These are phyloP conservation scores for Lolium multiflorum DNA, from an alignment of 176 grass and related monocot genomes.

Conservation along the genomic window DNA sequence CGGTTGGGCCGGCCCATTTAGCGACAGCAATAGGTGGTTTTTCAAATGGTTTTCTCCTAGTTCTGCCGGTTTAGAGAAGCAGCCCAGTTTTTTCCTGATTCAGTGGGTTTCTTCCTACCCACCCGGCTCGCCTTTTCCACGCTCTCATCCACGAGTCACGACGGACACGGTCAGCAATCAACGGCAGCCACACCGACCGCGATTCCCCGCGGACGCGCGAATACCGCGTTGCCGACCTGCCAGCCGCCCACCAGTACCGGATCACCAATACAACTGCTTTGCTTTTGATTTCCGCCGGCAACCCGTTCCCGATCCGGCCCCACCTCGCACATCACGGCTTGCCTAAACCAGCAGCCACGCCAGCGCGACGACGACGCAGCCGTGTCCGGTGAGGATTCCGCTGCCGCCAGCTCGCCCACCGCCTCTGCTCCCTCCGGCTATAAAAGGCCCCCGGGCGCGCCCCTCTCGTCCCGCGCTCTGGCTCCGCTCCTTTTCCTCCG, in stretches of 20 bases:
- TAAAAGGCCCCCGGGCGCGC: not conserved
- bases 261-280: not conserved
- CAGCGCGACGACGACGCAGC: not conserved
- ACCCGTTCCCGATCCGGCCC: not conserved
- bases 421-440: conserved; percentile 28
- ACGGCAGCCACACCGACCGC: no score
- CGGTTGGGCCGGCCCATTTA: no score
- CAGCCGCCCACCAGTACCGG: conserved; percentile 8
- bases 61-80: no score
- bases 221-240: conserved; percentile 39
- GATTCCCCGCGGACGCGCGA: not conserved
- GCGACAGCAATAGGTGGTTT: no score
- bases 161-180: no score
- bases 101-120: no score
- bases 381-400: conserved; percentile 34
- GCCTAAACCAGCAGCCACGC: not conserved
- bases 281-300: no score
- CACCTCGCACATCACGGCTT: not conserved
- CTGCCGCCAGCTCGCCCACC: conserved; percentile 31
- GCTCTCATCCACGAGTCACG: not conserved
- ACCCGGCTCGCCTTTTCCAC: no score
- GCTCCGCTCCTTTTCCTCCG: rapidly evolving
- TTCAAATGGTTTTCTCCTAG: no score
- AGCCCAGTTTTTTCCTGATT: no score
- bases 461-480: not conserved